A percentile compares a stretch with the other conserved stretches of the same genome.
phyloP scores from a whole-genome alignment of 441 rosid genomes.

The Arabidopsis lyrata region DNA sequence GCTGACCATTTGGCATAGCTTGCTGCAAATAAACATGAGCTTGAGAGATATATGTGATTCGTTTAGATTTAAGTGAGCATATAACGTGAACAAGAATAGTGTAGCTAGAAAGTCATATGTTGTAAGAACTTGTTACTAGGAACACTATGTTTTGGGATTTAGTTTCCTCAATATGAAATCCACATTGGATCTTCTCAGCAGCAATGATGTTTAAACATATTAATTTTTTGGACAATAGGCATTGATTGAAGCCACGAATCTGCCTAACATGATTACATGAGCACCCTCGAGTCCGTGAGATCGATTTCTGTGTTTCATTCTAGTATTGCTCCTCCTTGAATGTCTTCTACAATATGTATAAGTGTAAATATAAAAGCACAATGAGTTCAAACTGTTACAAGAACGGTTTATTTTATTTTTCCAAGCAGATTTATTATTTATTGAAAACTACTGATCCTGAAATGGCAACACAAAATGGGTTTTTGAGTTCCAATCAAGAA shows the following conservation, averaged over 20 bases:
- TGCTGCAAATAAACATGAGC: neutral
- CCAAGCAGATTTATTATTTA: neutral
- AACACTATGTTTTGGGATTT: no score
- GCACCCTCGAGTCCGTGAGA: no score
- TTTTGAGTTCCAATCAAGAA: neutral
- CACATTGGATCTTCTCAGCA: no score
- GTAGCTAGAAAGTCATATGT: no score
- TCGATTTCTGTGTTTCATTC: neutral
- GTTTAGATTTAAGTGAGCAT: neutral
- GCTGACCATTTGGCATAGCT: neutral
- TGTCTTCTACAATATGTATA: neutral
- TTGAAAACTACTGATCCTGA: neutral
- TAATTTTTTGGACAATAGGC: no score
- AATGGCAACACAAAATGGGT: neutral
- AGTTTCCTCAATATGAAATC: no score
- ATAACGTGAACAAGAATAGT: no score
- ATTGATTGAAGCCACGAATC: no score
- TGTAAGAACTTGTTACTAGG: no score
- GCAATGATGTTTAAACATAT: no score
- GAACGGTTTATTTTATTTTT: slow-evolving; percentile 4
- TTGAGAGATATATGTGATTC: neutral
- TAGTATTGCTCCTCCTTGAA: neutral
- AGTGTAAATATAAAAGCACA: neutral
- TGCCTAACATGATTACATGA: no score
- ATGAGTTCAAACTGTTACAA: neutral